Evolutionary conservation across 2,329 filamentous ascomycete species (phyloP).

Genomic region (Curvularia lunata): DNA sequence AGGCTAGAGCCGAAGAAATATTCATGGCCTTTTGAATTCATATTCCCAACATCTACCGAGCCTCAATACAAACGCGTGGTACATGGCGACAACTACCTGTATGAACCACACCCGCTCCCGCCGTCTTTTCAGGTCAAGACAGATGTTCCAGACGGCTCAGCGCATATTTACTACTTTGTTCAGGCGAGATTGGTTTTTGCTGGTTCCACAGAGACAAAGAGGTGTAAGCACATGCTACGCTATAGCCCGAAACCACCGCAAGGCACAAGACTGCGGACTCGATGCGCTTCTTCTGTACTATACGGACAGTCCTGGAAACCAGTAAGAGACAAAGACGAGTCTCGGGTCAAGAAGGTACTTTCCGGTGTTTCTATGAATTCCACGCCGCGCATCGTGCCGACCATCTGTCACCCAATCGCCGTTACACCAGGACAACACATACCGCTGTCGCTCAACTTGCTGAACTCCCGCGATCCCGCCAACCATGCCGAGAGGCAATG

Average conservation of each 20-base stretch:
- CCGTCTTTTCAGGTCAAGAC: constrained; percentile 42
- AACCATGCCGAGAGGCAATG: constrained; percentile 32
- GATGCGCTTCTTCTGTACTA: constrained; percentile 31
- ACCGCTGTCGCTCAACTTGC: constrained; percentile 35
- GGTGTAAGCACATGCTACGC: constrained; percentile 32
- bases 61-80: constrained; percentile 35
- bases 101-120: constrained; percentile 42
- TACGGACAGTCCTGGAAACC: constrained; percentile 42
- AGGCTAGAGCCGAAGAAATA: constrained; percentile 37
- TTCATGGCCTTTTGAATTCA: constrained; percentile 46
- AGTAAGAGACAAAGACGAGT: constrained; percentile 18
- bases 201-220: constrained; percentile 22
- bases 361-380: constrained; percentile 24
- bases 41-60: constrained; percentile 42
- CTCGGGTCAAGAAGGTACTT: constrained; percentile 32
- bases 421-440: constrained; percentile 44
- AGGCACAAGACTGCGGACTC: constrained; percentile 23
- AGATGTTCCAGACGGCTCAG: constrained; percentile 34
- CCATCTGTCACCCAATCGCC: constrained; percentile 35
- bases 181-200: constrained; percentile 33
- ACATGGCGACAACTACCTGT: constrained; percentile 38
- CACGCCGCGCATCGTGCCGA: constrained; percentile 40
- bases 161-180: constrained; percentile 41
- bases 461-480: constrained; percentile 28
- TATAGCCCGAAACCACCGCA: constrained; percentile 34